Percentiles rank a stretch among this genome's conserved stretches.
phyloP scores from a whole-genome alignment of 2,329 filamentous ascomycete species.

The Botrytis porri region DNA sequence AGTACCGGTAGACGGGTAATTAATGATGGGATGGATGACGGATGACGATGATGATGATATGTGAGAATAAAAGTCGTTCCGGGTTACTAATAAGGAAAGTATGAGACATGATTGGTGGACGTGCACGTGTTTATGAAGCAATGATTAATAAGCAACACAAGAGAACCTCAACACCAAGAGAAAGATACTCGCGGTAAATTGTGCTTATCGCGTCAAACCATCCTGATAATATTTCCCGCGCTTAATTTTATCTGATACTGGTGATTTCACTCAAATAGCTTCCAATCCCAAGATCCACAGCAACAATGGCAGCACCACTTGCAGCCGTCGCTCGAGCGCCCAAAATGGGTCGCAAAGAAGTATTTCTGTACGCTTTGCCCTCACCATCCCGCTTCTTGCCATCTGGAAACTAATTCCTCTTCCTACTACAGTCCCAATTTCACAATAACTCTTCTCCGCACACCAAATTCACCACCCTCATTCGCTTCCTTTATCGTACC shows the following conservation, averaged over 20 bases:
- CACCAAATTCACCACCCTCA: slow-evolving; percentile 67
- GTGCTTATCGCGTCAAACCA: neutral
- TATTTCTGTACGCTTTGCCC: slow-evolving; percentile 50
- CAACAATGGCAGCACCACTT: slow-evolving; percentile 26
- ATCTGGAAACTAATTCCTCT: slow-evolving; percentile 14
- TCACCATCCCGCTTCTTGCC: neutral
- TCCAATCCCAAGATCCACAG: neutral
- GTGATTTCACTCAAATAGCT: slow-evolving; percentile 13
- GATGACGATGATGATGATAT: neutral
- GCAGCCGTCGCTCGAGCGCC: slow-evolving; percentile 24
- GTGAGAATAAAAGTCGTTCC: neutral
- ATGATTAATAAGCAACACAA: neutral
- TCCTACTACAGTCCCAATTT: slow-evolving; percentile 66
- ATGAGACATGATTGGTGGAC: neutral
- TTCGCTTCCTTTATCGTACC: slow-evolving; percentile 90
- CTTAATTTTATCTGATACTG: slow-evolving; percentile 4
- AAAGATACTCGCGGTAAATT: neutral
- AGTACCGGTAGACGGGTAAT: neutral
- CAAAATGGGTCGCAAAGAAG: slow-evolving; percentile 51
- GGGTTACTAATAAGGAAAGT: neutral
- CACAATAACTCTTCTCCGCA: slow-evolving; percentile 74
- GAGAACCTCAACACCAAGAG: neutral
- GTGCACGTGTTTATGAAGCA: neutral
- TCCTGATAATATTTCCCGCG: slow-evolving; percentile 7
- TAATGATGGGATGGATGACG: neutral